These are phyloP conservation scores for Elsinoe ampelina DNA, from an alignment of 2,329 filamentous ascomycete species.

Conservation along the genomic window DNA sequence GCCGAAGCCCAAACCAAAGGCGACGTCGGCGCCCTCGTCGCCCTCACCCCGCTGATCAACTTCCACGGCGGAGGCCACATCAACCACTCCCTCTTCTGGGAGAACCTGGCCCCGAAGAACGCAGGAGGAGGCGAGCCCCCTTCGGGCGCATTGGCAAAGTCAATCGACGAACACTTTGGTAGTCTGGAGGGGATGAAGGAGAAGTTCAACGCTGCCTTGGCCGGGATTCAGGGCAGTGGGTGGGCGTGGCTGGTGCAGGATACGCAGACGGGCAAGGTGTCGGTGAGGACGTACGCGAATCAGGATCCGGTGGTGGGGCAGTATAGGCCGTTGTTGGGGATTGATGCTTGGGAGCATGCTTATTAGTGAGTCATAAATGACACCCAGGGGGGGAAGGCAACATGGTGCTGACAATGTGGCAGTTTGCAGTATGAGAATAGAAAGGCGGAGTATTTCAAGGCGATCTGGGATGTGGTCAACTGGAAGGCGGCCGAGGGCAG, in stretches of 20 bases:
- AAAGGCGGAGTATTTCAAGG: slow-evolving; percentile 90
- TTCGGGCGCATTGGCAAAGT: slow-evolving; percentile 46
- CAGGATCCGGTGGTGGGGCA: slow-evolving; percentile 83
- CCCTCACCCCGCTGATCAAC: slow-evolving; percentile 50
- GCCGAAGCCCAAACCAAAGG: slow-evolving; percentile 46
- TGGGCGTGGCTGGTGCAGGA: slow-evolving; percentile 58
- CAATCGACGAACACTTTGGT: slow-evolving; percentile 52
- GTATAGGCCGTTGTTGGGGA: slow-evolving; percentile 71
- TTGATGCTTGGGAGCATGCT: slow-evolving; percentile 94
- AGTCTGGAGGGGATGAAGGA: slow-evolving; percentile 51
- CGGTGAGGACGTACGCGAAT: slow-evolving; percentile 66
- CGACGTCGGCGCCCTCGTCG: slow-evolving; percentile 47
- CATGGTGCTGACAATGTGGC: slow-evolving; percentile 7
- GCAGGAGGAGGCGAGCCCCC: slow-evolving; percentile 59
- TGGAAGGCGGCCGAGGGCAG: slow-evolving; percentile 83
- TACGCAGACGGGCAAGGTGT: slow-evolving; percentile 49
- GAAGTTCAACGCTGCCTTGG: slow-evolving; percentile 55
- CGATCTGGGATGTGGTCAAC: slow-evolving; percentile 92
- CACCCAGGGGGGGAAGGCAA: slow-evolving; percentile 8
- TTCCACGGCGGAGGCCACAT: slow-evolving; percentile 60
- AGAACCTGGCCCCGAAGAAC: slow-evolving; percentile 57
- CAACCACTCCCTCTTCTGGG: slow-evolving; percentile 61
- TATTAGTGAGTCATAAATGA: slow-evolving; percentile 56
- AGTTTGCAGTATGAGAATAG: slow-evolving; percentile 90
- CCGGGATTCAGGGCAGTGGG: slow-evolving; percentile 56